Evolutionary conservation across 1,139 yeast species (phyloP).

Genomic region (Candida labiduridarum): DNA sequence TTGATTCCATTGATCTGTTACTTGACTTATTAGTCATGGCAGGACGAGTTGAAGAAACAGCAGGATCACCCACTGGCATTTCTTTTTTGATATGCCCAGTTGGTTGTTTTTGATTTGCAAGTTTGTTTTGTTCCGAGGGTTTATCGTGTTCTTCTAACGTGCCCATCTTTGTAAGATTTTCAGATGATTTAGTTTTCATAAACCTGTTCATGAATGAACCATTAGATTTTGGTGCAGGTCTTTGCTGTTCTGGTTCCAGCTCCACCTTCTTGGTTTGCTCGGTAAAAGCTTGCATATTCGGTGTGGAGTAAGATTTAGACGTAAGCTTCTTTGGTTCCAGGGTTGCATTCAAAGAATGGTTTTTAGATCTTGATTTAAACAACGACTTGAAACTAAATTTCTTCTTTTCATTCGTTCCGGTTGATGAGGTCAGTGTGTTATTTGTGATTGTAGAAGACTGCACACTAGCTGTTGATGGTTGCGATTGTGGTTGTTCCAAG

Average conservation of each 20-base stretch:
- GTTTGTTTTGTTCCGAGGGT: background rate
- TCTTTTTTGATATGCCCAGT: conserved; percentile 1
- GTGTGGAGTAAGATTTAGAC: conserved; percentile 33
- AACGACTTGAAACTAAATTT: conserved; percentile 44
- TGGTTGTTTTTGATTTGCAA: background rate
- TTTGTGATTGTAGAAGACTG: conserved; percentile 5
- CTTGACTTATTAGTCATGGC: background rate
- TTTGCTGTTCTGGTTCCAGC: conserved; percentile 1
- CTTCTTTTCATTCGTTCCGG: conserved; percentile 32
- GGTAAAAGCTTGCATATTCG: conserved; percentile 23
- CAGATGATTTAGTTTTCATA: conserved; percentile 27
- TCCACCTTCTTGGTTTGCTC: background rate
- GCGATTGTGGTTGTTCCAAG: conserved; percentile 6
- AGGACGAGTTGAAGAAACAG: background rate
- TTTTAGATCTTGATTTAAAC: conserved; percentile 39
- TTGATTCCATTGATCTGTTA: background rate
- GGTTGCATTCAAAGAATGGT: conserved; percentile 24
- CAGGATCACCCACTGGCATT: background rate
- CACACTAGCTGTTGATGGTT: background rate
- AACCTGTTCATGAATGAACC: conserved; percentile 25
- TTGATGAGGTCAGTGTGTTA: conserved; percentile 9
- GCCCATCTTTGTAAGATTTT: conserved; percentile 18
- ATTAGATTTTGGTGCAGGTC: conserved; percentile 8
- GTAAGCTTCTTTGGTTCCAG: conserved; percentile 18
- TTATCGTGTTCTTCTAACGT: background rate